A percentile compares a stretch with the other conserved stretches of the same genome.
Evolutionary conservation across 352 stramenopile genomes (phyloP).

Genomic region (Phytophthora tentaculata): DNA sequence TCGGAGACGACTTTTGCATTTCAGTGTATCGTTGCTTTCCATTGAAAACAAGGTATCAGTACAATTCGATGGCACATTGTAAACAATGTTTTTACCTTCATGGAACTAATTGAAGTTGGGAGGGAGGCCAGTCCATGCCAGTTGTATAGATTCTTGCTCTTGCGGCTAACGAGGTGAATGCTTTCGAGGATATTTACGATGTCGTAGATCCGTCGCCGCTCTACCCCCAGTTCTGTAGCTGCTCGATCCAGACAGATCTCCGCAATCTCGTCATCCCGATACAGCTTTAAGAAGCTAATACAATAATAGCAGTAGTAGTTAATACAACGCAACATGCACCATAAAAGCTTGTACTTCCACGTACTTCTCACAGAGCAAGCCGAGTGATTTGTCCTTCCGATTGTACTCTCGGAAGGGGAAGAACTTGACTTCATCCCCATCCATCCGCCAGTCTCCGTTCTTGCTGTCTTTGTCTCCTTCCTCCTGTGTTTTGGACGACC

Average conservation of each 20-base stretch:
- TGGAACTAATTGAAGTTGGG: constrained; percentile 65
- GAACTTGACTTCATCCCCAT: constrained; percentile 49
- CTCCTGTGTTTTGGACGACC: constrained; percentile 10
- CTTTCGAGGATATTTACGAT: constrained; percentile 98
- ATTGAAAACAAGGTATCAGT: too few relatives aligned
- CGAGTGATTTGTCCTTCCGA: constrained; percentile 88
- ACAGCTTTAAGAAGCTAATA: constrained; percentile 79
- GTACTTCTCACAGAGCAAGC: constrained; percentile 87
- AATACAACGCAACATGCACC: constrained; percentile 3
- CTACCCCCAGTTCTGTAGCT: constrained; percentile 81
- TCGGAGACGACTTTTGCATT: constrained; percentile 34
- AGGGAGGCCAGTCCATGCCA: constrained; percentile 83
- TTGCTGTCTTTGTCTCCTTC: constrained; percentile 25
- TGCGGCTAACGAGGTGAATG: constrained; percentile 94
- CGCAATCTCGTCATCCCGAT: constrained; percentile 62
- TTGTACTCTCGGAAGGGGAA: constrained; percentile 88
- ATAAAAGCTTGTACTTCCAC: constrained; percentile 20
- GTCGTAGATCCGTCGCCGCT: constrained; percentile 96
- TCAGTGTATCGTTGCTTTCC: constrained; percentile 62
- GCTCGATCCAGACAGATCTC: constrained; percentile 83
- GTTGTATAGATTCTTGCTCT: constrained; percentile 97
- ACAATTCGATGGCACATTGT: too few relatives aligned
- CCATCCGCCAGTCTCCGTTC: constrained; percentile 38
- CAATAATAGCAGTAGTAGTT: constrained; percentile 3
- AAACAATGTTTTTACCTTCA: too few relatives aligned